These are phyloP conservation scores for Xylariaceae sp. DNA, from an alignment of 2,329 filamentous ascomycete species.

Conservation along the genomic window DNA sequence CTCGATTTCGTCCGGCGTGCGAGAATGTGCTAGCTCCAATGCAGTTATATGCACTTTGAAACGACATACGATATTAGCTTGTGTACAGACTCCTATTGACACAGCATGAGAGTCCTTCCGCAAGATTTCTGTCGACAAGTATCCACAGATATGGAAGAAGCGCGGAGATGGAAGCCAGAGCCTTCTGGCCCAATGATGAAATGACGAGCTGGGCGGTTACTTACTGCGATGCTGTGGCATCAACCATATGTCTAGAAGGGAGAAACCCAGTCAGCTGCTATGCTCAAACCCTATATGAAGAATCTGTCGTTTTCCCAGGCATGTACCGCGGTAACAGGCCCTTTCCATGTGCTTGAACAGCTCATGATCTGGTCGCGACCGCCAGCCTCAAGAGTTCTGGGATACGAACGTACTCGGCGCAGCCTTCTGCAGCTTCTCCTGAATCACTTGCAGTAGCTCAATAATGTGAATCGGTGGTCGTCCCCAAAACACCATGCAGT, in stretches of 20 bases:
- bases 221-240: constrained; percentile 64
- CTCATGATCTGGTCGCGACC: too few species aligned
- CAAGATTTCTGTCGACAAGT: too few species aligned
- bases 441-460: constrained; percentile 61
- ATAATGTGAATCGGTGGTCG: constrained; percentile 70
- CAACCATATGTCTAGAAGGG: constrained; percentile 71
- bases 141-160: too few species aligned
- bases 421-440: constrained; percentile 56
- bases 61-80: constrained; percentile 1
- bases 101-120: too few species aligned
- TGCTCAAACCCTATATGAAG: too few species aligned
- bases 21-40: constrained; percentile 78
- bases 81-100: too few species aligned
- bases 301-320: too few species aligned
- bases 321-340: too few species aligned
- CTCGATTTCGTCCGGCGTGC: constrained; percentile 63
- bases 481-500: constrained; percentile 87
- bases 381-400: background rate
- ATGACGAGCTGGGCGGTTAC: background rate
- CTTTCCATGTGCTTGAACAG: too few species aligned
- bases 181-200: too few species aligned
- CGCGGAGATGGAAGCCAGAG: too few species aligned
- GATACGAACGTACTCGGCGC: constrained; percentile 66
- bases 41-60: constrained; percentile 68
- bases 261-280: constrained; percentile 9